A percentile compares a stretch with the other conserved stretches of the same genome.
phyloP scores from a whole-genome alignment of 148 eudicot genomes.

The Diospyros lotus region DNA sequence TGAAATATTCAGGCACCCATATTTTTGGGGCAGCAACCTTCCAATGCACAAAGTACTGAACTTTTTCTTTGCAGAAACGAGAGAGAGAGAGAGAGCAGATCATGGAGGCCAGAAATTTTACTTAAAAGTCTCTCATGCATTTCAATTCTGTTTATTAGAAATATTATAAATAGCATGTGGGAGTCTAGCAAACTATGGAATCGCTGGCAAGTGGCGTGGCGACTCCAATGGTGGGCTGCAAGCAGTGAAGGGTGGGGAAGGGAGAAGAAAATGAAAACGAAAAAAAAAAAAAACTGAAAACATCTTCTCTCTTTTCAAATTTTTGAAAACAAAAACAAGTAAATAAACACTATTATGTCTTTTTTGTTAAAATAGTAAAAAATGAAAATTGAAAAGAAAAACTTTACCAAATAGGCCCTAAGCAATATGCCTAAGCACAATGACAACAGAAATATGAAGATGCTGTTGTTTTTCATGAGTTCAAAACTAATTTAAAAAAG shows the following conservation, averaged over 20 bases:
- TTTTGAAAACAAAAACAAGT: too few relatives aligned
- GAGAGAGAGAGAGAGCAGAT: not conserved
- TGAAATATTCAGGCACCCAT: not conserved
- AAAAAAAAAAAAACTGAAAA: too few relatives aligned
- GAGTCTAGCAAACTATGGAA: too few relatives aligned
- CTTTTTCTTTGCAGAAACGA: not conserved
- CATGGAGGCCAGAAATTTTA: not conserved
- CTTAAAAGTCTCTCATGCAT: not conserved
- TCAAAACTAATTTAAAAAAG: not conserved
- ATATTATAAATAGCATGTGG: not conserved
- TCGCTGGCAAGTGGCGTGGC: too few relatives aligned
- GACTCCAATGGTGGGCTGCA: not conserved
- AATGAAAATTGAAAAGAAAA: too few relatives aligned
- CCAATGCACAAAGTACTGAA: not conserved
- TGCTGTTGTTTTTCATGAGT: not conserved
- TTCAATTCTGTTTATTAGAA: not conserved
- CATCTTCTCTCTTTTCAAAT: too few relatives aligned
- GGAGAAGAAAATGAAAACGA: too few relatives aligned
- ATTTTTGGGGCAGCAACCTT: not conserved
- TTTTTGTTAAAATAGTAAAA: too few relatives aligned
- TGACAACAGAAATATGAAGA: slow-evolving; percentile 5
- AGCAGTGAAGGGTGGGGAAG: not conserved
- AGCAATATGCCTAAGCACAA: not conserved
- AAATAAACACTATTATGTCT: too few relatives aligned
- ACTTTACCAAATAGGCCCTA: too few relatives aligned